Evolutionary conservation across 495 filamentous ascomycete genomes (phyloP), one percentile per base, ranked within the genome.

Genomic region (Penicillium silybi): DNA sequence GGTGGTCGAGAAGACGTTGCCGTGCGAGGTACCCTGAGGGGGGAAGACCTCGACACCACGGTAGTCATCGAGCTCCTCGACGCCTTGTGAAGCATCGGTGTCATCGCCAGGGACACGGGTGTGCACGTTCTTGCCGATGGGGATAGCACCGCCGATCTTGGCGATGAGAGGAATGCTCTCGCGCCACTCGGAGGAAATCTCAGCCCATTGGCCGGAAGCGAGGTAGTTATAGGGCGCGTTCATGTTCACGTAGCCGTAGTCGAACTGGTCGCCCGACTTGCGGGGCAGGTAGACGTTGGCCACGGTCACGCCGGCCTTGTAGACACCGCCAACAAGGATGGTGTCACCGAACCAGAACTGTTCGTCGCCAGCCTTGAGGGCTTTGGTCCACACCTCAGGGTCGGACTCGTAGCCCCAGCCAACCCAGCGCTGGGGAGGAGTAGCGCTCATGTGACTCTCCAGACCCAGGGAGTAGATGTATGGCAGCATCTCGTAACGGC

Each of bases 331-430:
- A 19, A 88, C 73, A 4, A 88, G 71, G 6, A 88, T 65, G n/a
- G 74, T 73, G 56, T 85, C 80, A 11, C 85, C 84, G 49, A 88
- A 78, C 85, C 85, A 88, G 69, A 83, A 88, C 57, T 88, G 83
- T 23, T 78, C 77, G 34, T 87, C 85, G 13, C 83, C 82, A 3
- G 71, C 67, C 50, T 73, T 75, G 45, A 81, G 68, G 4, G 75
- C 44, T 48, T 75, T 72, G 5, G 62, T 78, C 85, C 85, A 87
- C 2, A 87, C 79, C 50, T 77, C 78, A 0, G 79, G 71, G 52
- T 88, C 85, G 13, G 63, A 66, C 62, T 86, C 84, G 57, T 82
- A 85, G 20, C 84, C 82, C 82, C 82, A 85, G 11, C 85, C 85
- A 2, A 79, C 75, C 85, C 85, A 88, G 49, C 84, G 73, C 56